Percentiles rank a stretch among this genome's conserved stretches.
phyloP scores from a whole-genome alignment of 306 rosid species.

The Sicyos baderoa region DNA sequence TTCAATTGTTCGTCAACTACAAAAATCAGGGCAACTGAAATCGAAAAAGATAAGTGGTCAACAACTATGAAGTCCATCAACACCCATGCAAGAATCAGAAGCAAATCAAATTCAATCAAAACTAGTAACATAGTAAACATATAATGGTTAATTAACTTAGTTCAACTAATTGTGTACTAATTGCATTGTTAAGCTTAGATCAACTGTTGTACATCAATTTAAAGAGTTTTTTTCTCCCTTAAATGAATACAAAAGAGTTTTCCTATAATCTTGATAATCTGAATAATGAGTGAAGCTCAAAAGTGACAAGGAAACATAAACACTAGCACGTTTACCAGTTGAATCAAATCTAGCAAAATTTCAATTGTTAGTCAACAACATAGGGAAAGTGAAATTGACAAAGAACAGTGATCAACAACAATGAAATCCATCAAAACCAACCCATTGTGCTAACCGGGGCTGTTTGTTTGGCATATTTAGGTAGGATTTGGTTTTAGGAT shows the following conservation, averaged over 20 bases:
- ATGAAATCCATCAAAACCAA: too few relatives aligned
- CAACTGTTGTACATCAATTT: too few relatives aligned
- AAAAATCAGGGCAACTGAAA: background rate
- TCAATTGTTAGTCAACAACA: background rate
- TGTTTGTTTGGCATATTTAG: too few relatives aligned
- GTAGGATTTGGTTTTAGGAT: too few relatives aligned
- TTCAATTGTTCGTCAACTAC: background rate
- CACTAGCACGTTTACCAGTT: background rate
- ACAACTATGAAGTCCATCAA: background rate
- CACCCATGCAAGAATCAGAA: background rate
- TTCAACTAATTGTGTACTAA: too few relatives aligned
- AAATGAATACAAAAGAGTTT: too few relatives aligned
- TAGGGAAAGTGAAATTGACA: background rate
- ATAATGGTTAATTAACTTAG: too few relatives aligned
- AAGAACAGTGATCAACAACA: background rate
- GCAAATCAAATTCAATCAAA: too few relatives aligned
- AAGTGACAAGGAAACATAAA: background rate
- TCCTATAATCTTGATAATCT: background rate
- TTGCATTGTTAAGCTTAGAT: too few relatives aligned
- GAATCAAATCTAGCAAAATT: background rate
- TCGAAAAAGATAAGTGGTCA: background rate
- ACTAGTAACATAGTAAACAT: too few relatives aligned
- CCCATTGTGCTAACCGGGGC: too few relatives aligned
- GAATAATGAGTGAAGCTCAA: background rate
- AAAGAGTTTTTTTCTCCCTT: too few relatives aligned